Conservation (phyloP, 805 yeast genomes). For the Yarrowia porcina region DNA sequence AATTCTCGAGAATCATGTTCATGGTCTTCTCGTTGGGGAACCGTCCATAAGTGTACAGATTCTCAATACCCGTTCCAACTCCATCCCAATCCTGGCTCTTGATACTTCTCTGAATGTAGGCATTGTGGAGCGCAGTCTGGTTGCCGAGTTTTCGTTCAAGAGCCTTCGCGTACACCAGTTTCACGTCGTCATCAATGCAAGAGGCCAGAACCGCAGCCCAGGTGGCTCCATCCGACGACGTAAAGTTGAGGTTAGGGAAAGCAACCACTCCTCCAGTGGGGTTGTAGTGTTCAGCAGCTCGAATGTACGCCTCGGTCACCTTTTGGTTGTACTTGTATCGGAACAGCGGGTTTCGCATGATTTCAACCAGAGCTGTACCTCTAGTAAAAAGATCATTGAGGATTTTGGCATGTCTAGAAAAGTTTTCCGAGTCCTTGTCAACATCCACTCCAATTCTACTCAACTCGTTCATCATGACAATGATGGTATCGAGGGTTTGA, state of each 20-base stretch:
- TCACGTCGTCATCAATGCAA: constrained; percentile 17
- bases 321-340: constrained; percentile 2
- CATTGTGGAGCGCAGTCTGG: constrained; percentile 7
- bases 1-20: neutral
- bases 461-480: neutral
- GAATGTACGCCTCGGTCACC: constrained; percentile 11
- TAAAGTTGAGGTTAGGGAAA: neutral
- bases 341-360: neutral
- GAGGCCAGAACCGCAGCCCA: neutral
- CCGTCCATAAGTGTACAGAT: constrained; percentile 1
- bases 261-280: neutral
- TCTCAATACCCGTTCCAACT: constrained; percentile 1
- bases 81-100: neutral
- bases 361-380: neutral
- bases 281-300: constrained; percentile 3
- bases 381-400: neutral
- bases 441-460: neutral
- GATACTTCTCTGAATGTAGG: neutral
- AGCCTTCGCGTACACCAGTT: neutral
- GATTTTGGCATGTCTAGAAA: neutral
- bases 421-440: neutral
- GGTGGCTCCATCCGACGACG: neutral
- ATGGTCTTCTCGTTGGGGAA: constrained; percentile 3
- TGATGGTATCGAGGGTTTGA: neutral
- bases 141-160: neutral